Evolutionary conservation across 2,329 filamentous ascomycete species (phyloP).

Genomic region (Lasiodiplodia gonubiensis): DNA sequence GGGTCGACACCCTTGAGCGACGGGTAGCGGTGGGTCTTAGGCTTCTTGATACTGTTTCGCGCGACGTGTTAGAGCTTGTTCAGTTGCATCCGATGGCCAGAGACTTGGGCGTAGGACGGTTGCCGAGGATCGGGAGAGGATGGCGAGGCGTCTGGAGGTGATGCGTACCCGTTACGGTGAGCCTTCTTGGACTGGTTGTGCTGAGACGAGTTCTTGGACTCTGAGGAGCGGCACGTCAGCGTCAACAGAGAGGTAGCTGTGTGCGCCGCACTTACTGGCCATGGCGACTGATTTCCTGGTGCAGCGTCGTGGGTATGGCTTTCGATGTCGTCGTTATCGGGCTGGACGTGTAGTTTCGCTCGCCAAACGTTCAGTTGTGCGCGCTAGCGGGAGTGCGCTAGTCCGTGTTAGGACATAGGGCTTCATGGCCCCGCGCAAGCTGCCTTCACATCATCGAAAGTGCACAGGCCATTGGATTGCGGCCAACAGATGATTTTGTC

Average conservation of each 20-base stretch:
- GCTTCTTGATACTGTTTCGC: conserved; percentile 92
- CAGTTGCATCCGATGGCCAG: conserved; percentile 24
- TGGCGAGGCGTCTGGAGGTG: conserved; percentile 23
- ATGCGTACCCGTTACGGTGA: conserved; percentile 94
- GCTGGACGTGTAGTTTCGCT: conserved; percentile 24
- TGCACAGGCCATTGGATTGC: neutral
- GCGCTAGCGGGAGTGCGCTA: neutral
- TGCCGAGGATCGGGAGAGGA: neutral
- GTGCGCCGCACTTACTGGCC: conserved; percentile 65
- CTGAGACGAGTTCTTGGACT: conserved; percentile 99
- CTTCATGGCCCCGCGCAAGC: neutral
- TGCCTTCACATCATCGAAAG: neutral
- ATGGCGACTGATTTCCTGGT: conserved; percentile 60
- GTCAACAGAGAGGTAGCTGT: neutral
- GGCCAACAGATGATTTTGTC: no score
- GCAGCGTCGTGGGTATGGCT: conserved; percentile 29
- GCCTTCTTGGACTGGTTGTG: conserved; percentile 98
- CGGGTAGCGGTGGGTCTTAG: conserved; percentile 98
- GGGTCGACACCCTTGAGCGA: conserved; percentile 98
- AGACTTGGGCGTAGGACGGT: neutral
- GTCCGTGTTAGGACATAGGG: neutral
- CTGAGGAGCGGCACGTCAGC: conserved; percentile 55
- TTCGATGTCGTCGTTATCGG: conserved; percentile 29
- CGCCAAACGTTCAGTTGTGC: conserved; percentile 24
- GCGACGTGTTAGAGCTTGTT: conserved; percentile 22